These are phyloP conservation scores for Pyrus betulifolia DNA, from an alignment of 306 rosid genomes.

Conservation along the genomic window DNA sequence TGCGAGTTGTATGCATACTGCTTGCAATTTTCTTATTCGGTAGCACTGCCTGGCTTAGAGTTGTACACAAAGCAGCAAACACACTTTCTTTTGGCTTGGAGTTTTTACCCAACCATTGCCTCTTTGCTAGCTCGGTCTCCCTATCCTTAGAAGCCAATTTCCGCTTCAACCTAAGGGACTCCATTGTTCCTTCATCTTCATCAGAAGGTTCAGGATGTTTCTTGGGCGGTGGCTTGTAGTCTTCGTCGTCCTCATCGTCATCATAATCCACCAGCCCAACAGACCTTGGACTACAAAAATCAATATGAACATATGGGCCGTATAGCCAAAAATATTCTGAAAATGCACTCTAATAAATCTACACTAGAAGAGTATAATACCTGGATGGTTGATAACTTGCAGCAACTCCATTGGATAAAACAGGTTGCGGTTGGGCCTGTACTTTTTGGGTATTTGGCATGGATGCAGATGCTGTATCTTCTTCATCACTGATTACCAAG, in stretches of 20 bases:
- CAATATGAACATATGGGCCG: neutral
- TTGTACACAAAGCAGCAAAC: conserved; percentile 67
- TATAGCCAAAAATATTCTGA: neutral
- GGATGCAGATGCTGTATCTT: conserved; percentile 74
- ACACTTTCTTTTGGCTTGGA: conserved; percentile 60
- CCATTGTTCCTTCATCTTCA: conserved; percentile 76
- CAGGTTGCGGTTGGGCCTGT: conserved; percentile 46
- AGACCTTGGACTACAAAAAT: conserved; percentile 49
- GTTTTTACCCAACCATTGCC: conserved; percentile 55
- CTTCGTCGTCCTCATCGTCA: conserved; percentile 92
- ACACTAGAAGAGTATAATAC: conserved; percentile 23
- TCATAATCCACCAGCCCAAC: conserved; percentile 90
- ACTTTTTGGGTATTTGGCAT: conserved; percentile 38
- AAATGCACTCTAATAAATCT: neutral
- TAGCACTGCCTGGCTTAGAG: conserved; percentile 70
- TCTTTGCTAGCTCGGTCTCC: conserved; percentile 57
- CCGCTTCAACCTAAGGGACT: conserved; percentile 69
- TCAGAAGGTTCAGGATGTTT: conserved; percentile 57
- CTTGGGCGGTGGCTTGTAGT: conserved; percentile 79
- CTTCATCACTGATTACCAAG: conserved; percentile 68
- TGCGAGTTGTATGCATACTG: conserved; percentile 15
- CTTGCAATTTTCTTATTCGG: conserved; percentile 52
- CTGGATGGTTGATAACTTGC: conserved; percentile 47
- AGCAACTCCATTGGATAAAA: conserved; percentile 62
- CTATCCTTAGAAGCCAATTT: conserved; percentile 50